Conservation (phyloP, 257 asterid genomes). For the Ilex asprella region DNA sequence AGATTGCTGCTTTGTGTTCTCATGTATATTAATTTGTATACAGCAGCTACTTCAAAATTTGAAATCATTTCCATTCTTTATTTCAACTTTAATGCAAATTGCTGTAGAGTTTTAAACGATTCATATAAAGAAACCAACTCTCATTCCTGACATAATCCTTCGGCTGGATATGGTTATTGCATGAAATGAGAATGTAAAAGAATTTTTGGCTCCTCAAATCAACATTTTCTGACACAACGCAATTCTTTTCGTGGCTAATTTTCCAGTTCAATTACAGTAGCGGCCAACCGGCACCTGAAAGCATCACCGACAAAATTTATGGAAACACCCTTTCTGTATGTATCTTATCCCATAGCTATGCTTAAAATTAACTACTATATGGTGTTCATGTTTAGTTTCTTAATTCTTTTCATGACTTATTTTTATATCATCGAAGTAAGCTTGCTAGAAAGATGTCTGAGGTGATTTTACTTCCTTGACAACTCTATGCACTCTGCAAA, state of each 20-base stretch:
- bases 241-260: constrained; percentile 15
- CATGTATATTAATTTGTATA: neutral
- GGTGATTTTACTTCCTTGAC: no score
- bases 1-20: neutral
- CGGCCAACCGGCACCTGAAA: constrained; percentile 99
- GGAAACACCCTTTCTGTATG: constrained; percentile 98
- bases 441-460: no score
- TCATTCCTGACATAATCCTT: neutral
- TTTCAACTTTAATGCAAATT: no score
- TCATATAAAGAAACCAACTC: neutral
- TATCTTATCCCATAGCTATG: constrained; percentile 13
- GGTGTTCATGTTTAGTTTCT: neutral
- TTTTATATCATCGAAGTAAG: no score
- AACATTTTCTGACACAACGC: neutral
- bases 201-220: no score
- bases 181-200: no score
- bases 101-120: neutral
- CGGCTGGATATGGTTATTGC: neutral
- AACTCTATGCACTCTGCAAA: no score
- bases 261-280: constrained; percentile 93
- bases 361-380: neutral
- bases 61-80: neutral
- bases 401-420: no score
- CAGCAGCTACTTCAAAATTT: neutral
- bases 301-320: constrained; percentile 90